phyloP scores from a whole-genome alignment of 345 rosid genomes.

The Salix brachista region DNA sequence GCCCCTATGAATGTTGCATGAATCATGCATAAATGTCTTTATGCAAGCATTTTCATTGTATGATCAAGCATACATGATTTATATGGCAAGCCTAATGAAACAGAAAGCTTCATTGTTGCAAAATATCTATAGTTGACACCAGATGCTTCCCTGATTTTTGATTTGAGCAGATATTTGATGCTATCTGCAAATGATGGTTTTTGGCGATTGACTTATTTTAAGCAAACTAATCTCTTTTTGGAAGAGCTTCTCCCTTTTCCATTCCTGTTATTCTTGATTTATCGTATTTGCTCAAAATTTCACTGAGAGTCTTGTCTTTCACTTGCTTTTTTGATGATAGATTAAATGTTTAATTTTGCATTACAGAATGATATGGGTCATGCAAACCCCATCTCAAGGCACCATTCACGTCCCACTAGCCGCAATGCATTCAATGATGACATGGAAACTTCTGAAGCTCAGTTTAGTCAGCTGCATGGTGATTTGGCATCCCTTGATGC shows the following conservation, averaged over 20 bases:
- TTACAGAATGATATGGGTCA: conserved; percentile 55
- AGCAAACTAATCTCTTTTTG: background rate
- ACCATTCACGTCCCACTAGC: conserved; percentile 59
- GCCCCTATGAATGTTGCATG: background rate
- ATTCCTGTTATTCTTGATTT: conserved; percentile 4
- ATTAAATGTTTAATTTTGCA: conserved; percentile 17
- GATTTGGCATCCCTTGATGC: conserved; percentile 40
- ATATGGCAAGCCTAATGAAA: background rate
- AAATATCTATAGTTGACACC: background rate
- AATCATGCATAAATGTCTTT: background rate
- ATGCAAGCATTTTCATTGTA: background rate
- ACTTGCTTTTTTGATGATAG: background rate
- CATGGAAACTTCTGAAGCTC: conserved; percentile 41
- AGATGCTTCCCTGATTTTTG: background rate
- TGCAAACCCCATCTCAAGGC: conserved; percentile 36
- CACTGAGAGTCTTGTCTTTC: background rate
- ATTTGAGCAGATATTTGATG: background rate
- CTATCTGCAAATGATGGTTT: background rate
- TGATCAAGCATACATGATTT: background rate
- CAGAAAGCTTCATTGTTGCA: background rate
- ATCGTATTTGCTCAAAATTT: background rate
- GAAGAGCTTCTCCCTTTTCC: background rate
- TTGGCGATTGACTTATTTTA: background rate
- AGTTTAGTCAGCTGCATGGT: conserved; percentile 37
- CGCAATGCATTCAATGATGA: conserved; percentile 47